Conservation (phyloP, 1,284 basidiomycete species). For the Puccinia novopanici region DNA sequence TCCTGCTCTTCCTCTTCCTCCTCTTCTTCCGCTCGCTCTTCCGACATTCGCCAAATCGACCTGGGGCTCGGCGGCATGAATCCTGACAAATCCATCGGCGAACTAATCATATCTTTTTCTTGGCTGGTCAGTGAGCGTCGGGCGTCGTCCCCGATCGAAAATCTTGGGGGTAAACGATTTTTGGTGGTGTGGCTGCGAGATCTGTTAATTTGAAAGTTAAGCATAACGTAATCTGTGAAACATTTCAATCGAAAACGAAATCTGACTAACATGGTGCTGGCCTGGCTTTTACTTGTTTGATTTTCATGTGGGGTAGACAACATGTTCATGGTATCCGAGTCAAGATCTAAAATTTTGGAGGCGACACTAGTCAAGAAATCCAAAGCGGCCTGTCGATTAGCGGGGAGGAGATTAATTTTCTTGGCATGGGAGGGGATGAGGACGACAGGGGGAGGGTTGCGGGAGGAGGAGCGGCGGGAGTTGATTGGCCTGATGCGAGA, state of each 20-base stretch:
- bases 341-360: constrained; percentile 6
- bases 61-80: not conserved
- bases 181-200: not conserved
- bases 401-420: not conserved
- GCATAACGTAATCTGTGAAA: too few species aligned
- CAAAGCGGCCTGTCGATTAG: not conserved
- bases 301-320: not conserved
- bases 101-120: not conserved
- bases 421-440: not conserved
- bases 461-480: not conserved
- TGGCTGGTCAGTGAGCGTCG: not conserved
- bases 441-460: not conserved
- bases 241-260: not conserved
- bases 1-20: not conserved
- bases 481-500: not conserved
- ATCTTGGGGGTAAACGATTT: not conserved
- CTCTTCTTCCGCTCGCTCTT: not conserved
- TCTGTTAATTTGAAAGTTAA: not conserved
- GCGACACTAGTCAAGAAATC: constrained; percentile 24
- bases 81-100: constrained; percentile 19
- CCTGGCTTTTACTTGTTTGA: not conserved
- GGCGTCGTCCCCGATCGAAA: constrained; percentile 18
- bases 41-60: not conserved
- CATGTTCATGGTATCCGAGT: constrained; percentile 24
- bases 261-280: not conserved